Evolutionary conservation across 371 early-diverging fungal genomes (phyloP), one percentile per base, ranked within the genome.

Genomic region (Apophysomyces ossiformis): DNA sequence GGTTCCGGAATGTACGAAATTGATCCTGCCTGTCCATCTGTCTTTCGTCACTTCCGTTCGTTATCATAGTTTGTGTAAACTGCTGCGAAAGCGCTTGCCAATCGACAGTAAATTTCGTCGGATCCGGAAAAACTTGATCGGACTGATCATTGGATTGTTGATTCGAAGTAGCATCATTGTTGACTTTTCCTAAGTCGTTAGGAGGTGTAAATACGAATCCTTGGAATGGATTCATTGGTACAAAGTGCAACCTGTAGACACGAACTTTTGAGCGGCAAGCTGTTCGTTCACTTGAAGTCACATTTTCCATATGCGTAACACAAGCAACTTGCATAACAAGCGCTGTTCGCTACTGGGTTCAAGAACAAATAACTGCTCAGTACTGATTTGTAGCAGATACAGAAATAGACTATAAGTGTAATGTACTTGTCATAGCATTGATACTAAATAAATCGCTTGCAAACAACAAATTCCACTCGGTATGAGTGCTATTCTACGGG

Each of bases 11-110:
- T 13, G n/a, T 47, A 47, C 47, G 47, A 18, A 47, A 47, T 47
- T n/a, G 47, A n/a, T 47, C 47, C 47, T 47, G 47, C 3, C 47
- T 47, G 1, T 47, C 21, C 7, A 4, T 4, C 16, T 47, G 47
- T 16, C 21, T 47, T 16, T 47, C n/a, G 3, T n/a, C 18, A 4
- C 47, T 47, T 47, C 4, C 47, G n/a, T 47, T 47, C n/a, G 47
- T 47, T 11, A 16, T 47, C 47, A 47, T 47, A 18, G 16, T 16
- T 7, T 47, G 47, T 2, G 11, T 18, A n/a, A 47, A 47, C 13
- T 16, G 47, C 47, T 47, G 47, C 9, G 47, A 47, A 11, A 47
- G 47, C n/a, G 47, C 47, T n/a, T 47, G 47, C 47, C 47, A 47
- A 16, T 47, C 47, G 7, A 47, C 18, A 16, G 2, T n/a, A 47